phyloP scores from a whole-genome alignment of 306 rosid genomes.

The Vigna nakashimae region DNA sequence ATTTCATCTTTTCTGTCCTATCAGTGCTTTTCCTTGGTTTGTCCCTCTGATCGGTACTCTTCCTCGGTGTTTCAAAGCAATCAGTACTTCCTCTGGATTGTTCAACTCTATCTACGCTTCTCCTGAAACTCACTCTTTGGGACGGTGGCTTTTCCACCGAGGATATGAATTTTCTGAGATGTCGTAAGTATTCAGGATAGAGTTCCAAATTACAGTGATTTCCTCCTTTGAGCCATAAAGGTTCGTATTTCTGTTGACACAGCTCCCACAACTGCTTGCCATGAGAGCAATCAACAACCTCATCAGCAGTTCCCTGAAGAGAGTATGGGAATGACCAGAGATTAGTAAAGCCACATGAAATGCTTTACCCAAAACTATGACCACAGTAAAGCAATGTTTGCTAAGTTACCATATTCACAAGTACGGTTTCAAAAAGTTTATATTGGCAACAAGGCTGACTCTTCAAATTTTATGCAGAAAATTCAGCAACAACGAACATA shows the following conservation, averaged over 20 bases:
- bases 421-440: not conserved
- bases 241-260: conserved; percentile 90
- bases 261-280: conserved; percentile 90
- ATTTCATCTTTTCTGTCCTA: conserved; percentile 63
- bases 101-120: conserved; percentile 67
- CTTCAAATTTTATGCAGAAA: conserved; percentile 19
- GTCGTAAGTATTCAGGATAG: conserved; percentile 75
- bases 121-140: conserved; percentile 67
- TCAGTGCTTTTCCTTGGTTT: conserved; percentile 79
- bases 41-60: conserved; percentile 80
- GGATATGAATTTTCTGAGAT: conserved; percentile 72
- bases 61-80: conserved; percentile 70
- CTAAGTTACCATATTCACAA: conserved; percentile 18
- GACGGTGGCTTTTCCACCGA: conserved; percentile 68
- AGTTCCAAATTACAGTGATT: conserved; percentile 93
- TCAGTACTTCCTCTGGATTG: conserved; percentile 67
- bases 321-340: not conserved
- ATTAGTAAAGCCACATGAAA: conserved; percentile 37
- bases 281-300: conserved; percentile 89
- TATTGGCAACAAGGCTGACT: conserved; percentile 19
- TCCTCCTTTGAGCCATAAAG: conserved; percentile 90
- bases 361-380: conserved; percentile 4
- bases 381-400: not conserved
- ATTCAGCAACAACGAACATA: conserved; percentile 28
- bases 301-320: conserved; percentile 83